Evolutionary conservation across 371 early-diverging fungal species (phyloP).

Genomic region (Mucor saturninus): DNA sequence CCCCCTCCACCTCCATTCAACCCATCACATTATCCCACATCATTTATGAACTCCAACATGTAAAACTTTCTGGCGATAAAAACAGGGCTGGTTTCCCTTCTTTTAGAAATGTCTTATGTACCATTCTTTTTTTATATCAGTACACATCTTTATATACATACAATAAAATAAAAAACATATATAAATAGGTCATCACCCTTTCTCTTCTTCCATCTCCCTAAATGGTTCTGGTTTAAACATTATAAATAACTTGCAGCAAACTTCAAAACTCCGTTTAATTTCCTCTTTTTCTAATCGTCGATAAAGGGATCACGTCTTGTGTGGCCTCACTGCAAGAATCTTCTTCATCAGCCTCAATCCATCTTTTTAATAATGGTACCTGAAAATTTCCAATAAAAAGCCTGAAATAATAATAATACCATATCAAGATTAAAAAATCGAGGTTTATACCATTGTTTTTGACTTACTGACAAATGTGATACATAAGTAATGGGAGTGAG

Average conservation of each 20-base stretch:
- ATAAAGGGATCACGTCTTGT: background rate
- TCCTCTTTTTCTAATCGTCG: conserved; percentile 9
- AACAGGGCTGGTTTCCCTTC: background rate
- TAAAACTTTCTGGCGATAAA: background rate
- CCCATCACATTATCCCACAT: background rate
- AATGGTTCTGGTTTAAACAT: background rate
- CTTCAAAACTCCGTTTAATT: background rate
- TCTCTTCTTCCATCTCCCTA: no score
- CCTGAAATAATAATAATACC: conserved; percentile 7
- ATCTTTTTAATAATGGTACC: conserved; percentile 60
- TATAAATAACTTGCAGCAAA: background rate
- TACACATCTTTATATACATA: no score
- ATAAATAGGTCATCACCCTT: no score
- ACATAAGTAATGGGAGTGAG: conserved; percentile 70
- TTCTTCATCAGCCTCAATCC: conserved; percentile 43
- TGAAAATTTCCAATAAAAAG: conserved; percentile 70
- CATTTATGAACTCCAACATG: background rate
- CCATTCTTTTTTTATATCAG: no score
- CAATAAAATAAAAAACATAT: no score
- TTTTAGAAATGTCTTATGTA: background rate
- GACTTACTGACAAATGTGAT: conserved; percentile 71
- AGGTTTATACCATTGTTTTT: no score
- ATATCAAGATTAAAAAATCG: background rate
- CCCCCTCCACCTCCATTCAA: background rate
- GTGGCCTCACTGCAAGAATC: background rate